A percentile compares a stretch with the other conserved stretches of the same genome.
Conservation (phyloP, 306 rosid species). For the Rosa persica region DNA sequence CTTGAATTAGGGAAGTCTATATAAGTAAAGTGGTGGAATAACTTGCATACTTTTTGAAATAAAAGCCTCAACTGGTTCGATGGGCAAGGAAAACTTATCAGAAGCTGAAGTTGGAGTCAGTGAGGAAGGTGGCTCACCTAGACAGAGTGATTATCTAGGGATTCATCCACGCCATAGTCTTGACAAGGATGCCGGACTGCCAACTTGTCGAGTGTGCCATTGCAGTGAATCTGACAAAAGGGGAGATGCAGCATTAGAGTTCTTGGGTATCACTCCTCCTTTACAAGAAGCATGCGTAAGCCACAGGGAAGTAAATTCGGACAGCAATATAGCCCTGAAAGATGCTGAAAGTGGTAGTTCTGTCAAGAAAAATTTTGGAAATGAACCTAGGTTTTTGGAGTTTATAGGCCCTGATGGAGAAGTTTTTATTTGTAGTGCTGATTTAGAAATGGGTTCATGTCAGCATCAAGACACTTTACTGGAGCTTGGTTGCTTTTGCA, state of each 20-base stretch:
- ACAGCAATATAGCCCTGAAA: conserved; percentile 27
- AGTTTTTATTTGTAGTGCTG: conserved; percentile 70
- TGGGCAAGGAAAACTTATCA: conserved; percentile 46
- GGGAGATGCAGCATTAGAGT: conserved; percentile 74
- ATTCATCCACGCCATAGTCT: conserved; percentile 49
- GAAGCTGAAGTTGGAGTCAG: conserved; percentile 36
- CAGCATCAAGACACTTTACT: conserved; percentile 53
- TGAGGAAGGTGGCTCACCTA: conserved; percentile 37
- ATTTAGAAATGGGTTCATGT: conserved; percentile 74
- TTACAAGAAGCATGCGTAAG: conserved; percentile 33
- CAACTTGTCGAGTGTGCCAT: conserved; percentile 93
- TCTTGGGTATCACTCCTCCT: conserved; percentile 60
- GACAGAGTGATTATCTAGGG: conserved; percentile 45
- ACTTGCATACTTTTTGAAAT: conserved; percentile 29
- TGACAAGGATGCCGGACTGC: conserved; percentile 54
- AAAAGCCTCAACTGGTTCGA: conserved; percentile 24
- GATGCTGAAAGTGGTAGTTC: conserved; percentile 21
- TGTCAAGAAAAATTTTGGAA: conserved; percentile 39
- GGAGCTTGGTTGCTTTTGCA: conserved; percentile 96
- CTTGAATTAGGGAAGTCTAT: conserved; percentile 8
- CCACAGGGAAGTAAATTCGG: conserved; percentile 38
- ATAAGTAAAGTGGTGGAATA: conserved; percentile 30
- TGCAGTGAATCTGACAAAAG: conserved; percentile 83
- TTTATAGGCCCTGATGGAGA: conserved; percentile 93
- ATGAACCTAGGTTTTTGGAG: conserved; percentile 51